Base-by-base conservation (phyloP, 495 filamentous ascomycete genomes). In the Penicillium psychrofluorescens region DNA sequence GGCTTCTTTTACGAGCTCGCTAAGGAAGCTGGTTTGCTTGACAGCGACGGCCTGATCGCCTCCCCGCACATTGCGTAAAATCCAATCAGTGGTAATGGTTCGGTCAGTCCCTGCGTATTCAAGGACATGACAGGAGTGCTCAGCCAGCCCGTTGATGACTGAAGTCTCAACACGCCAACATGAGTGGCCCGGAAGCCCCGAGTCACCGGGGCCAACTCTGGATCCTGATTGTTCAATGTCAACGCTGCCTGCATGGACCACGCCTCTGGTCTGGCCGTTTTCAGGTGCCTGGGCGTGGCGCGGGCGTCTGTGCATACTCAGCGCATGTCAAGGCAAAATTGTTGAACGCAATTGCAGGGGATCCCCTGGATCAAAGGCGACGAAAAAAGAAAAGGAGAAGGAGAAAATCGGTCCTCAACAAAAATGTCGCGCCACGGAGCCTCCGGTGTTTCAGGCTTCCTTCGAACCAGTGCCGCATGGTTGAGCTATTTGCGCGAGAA, bases 1-100 rank as follows among this genome's bases (percentile, higher is more conserved):
- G 76, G 76, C 12, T 64, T 70, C 38, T 79, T 79, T 51, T 78
- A 75, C 55, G 68, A 78, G 35, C 70, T 79, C 11, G 76, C 77
- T 42, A 75, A 73, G 46, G 76, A 79, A 54, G 66, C 76, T 4
- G 73, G 71, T 38, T 54, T 79, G 45, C 61, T 79, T n/a, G 74
- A 78, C 31, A 62, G 59, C 47, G 67, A 75, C 32, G 63, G 63
- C 34, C 59, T 47, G 40, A 53, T 41, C 28, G 43, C 16, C 50
- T 40, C 41, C 47, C 51, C 46, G 43, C 49, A 55, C 59, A 43
- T 44, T 47, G 48, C 43, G 31, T 43, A 46, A 50, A 36, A 40
- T 15, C 33, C 38, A 50, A 43, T 49, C 47, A 41, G 38, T 36
- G 22, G 40, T 22, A 22, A 4, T 22, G 45, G 51, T 49, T 51